These are phyloP conservation scores for Fusarium anguioides DNA, from an alignment of 2,329 filamentous ascomycete genomes.

Conservation along the genomic window DNA sequence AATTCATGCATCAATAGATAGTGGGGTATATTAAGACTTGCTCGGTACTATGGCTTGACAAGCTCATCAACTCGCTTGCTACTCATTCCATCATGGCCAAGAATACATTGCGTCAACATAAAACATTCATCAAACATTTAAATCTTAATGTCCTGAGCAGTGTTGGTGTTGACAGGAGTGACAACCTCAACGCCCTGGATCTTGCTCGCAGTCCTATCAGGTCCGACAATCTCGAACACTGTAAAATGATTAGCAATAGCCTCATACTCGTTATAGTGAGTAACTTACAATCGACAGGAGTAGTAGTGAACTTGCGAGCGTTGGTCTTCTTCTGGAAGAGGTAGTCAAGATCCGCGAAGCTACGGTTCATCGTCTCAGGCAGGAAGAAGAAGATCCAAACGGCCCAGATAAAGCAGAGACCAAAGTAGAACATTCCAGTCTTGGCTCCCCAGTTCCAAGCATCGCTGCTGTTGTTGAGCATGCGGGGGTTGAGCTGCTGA, in stretches of 20 bases:
- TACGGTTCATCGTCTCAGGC: conserved; percentile 65
- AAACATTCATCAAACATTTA: neutral
- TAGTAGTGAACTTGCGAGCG: conserved; percentile 53
- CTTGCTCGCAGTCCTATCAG: conserved; percentile 11
- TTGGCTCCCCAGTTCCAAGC: conserved; percentile 61
- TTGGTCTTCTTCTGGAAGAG: conserved; percentile 60
- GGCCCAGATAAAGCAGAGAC: conserved; percentile 56
- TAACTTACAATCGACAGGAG: conserved; percentile 47
- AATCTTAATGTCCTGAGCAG: neutral
- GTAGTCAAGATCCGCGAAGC: conserved; percentile 66
- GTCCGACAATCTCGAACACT: conserved; percentile 28
- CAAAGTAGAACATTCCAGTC: conserved; percentile 59
- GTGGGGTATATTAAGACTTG: neutral
- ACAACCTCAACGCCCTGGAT: conserved; percentile 16
- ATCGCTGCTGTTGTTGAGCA: conserved; percentile 56
- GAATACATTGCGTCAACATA: neutral
- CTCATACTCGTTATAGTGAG: fast-evolving
- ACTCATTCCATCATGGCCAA: neutral
- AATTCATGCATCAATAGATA: too few species aligned
- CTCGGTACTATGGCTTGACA: neutral
- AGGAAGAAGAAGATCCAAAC: conserved; percentile 64
- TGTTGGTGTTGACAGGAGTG: conserved; percentile 25
- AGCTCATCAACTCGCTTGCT: neutral
- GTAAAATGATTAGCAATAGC: neutral
- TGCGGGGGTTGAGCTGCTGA: conserved; percentile 56